Percentiles rank a stretch among this genome's conserved stretches.
Conservation (phyloP, 1,284 basidiomycete genomes). For the Sanguinoderma infundibulare region DNA sequence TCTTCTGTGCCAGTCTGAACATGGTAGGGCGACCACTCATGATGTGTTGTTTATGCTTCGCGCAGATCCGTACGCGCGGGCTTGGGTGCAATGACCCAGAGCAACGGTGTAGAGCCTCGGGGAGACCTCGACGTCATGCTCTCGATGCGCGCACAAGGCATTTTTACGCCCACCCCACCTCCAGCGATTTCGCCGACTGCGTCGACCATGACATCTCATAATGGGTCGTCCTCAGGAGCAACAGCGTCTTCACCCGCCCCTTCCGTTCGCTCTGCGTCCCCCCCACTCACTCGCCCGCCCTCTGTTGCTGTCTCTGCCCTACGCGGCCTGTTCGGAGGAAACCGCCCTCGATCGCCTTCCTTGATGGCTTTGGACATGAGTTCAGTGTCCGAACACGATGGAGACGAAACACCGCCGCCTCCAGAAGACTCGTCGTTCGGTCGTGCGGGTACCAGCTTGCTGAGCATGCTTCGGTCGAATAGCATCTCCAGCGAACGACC, state of each 20-base stretch:
- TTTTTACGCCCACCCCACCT: constrained; percentile 39
- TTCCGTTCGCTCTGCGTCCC: constrained; percentile 24
- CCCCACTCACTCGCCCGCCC: constrained; percentile 16
- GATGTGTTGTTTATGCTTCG: constrained; percentile 7
- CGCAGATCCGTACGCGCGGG: constrained; percentile 68
- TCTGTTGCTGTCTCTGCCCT: constrained; percentile 47
- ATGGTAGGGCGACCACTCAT: background rate
- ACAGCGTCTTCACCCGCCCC: constrained; percentile 15
- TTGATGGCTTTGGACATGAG: constrained; percentile 32
- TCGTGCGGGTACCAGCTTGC: constrained; percentile 55
- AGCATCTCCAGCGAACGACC: constrained; percentile 33
- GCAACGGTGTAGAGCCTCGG: constrained; percentile 59
- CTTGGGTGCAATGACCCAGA: constrained; percentile 51
- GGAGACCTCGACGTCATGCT: constrained; percentile 83
- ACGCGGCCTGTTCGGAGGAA: constrained; percentile 57
- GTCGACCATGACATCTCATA: constrained; percentile 1
- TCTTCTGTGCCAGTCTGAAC: background rate
- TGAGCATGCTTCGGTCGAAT: constrained; percentile 53
- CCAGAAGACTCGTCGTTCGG: constrained; percentile 55
- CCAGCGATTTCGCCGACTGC: background rate
- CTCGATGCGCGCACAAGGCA: constrained; percentile 72
- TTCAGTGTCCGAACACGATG: constrained; percentile 33
- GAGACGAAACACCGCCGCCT: constrained; percentile 20
- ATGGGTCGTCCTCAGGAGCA: constrained; percentile 8
- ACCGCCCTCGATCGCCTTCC: constrained; percentile 63